Percentiles rank a stretch among this genome's conserved stretches.
Conservation (phyloP, 2,329 filamentous ascomycete genomes). For the Botryotinia convoluta region DNA sequence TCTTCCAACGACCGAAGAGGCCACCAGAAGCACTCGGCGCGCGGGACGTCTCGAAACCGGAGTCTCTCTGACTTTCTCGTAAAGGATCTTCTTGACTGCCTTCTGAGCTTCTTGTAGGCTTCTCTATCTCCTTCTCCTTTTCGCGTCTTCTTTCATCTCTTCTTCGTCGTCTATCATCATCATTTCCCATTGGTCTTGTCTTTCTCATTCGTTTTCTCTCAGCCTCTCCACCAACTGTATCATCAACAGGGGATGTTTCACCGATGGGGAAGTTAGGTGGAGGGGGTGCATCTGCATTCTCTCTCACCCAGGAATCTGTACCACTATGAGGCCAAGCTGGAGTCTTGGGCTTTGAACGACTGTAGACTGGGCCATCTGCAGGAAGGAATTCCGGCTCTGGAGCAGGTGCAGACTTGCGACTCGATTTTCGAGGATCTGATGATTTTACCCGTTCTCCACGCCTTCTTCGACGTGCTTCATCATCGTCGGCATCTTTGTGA, state of each 20-base stretch:
- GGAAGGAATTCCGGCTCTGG: constrained; percentile 37
- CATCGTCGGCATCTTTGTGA: constrained; percentile 50
- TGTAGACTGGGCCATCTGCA: constrained; percentile 34
- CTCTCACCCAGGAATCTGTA: constrained; percentile 65
- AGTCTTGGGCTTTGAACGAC: constrained; percentile 34
- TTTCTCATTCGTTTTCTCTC: constrained; percentile 32
- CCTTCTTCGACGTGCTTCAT: constrained; percentile 52
- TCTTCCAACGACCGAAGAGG: constrained; percentile 42
- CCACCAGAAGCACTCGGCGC: constrained; percentile 68
- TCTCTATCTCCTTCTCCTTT: constrained; percentile 29
- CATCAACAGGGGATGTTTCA: constrained; percentile 32
- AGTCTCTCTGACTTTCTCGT: constrained; percentile 32
- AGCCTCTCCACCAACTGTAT: constrained; percentile 31
- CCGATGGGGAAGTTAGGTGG: constrained; percentile 44
- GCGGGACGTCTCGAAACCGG: constrained; percentile 47
- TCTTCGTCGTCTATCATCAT: constrained; percentile 33
- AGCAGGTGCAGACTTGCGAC: constrained; percentile 44
- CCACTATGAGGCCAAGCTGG: constrained; percentile 60
- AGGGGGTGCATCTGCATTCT: constrained; percentile 60
- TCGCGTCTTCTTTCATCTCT: constrained; percentile 34
- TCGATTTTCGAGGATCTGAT: constrained; percentile 36
- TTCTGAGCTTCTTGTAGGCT: constrained; percentile 33
- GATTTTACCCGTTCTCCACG: constrained; percentile 52
- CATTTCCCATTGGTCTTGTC: constrained; percentile 30
- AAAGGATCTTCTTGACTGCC: constrained; percentile 37